phyloP scores from a whole-genome alignment of 495 filamentous ascomycete species.

The Aspergillus haitiensis region DNA sequence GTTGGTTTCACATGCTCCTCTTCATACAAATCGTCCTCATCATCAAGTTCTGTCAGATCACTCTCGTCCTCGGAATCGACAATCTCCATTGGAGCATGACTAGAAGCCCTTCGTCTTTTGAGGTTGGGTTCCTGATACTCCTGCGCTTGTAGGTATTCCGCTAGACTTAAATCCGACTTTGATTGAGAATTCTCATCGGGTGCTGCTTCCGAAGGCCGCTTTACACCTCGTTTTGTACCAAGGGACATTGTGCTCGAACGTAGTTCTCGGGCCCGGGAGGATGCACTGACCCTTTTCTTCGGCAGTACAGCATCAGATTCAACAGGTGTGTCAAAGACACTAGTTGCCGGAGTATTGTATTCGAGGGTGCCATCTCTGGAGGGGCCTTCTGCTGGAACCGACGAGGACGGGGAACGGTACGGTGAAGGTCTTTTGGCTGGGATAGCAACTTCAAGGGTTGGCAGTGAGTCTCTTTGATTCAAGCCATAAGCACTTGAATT shows the following conservation, averaged over 20 bases:
- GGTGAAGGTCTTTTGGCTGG: slow-evolving; percentile 33
- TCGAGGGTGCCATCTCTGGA: slow-evolving; percentile 55
- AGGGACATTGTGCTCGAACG: slow-evolving; percentile 43
- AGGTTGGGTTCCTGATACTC: slow-evolving; percentile 50
- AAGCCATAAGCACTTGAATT: not conserved
- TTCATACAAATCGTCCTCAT: slow-evolving; percentile 22
- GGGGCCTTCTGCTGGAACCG: slow-evolving; percentile 33
- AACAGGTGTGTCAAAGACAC: slow-evolving; percentile 60
- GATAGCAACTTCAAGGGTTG: slow-evolving; percentile 42
- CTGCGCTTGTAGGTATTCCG: slow-evolving; percentile 59
- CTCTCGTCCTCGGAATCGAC: slow-evolving; percentile 17
- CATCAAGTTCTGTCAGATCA: slow-evolving; percentile 25
- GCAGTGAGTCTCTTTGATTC: not conserved
- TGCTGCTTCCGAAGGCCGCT: slow-evolving; percentile 31
- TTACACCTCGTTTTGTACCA: slow-evolving; percentile 32
- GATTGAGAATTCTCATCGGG: slow-evolving; percentile 35
- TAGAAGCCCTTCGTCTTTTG: slow-evolving; percentile 32
- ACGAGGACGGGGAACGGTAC: slow-evolving; percentile 29
- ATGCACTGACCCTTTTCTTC: slow-evolving; percentile 39
- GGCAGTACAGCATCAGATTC: slow-evolving; percentile 35
- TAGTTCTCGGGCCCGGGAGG: slow-evolving; percentile 41
- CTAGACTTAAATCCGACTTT: slow-evolving; percentile 55
- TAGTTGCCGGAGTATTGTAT: slow-evolving; percentile 77
- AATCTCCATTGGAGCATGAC: slow-evolving; percentile 9
- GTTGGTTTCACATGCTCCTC: slow-evolving; percentile 16